These are phyloP conservation scores for Mycena olivaceomarginata DNA, from an alignment of 768 basidiomycete genomes.

Conservation along the genomic window DNA sequence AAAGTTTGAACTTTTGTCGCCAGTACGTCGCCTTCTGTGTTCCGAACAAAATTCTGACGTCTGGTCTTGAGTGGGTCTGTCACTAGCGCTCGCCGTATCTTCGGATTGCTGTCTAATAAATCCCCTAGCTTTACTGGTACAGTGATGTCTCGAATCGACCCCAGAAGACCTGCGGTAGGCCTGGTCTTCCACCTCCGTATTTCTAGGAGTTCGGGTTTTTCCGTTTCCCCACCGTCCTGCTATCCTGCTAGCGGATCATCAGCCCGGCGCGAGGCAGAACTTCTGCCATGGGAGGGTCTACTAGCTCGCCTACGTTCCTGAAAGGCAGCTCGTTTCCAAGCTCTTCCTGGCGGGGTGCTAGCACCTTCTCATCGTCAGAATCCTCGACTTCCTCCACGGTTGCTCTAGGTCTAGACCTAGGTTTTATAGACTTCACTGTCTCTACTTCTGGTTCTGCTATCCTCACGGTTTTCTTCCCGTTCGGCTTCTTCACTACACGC, in stretches of 20 bases:
- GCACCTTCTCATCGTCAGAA: too few species aligned
- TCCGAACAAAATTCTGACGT: neutral
- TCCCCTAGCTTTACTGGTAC: neutral
- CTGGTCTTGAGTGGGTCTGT: neutral
- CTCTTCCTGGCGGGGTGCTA: too few species aligned
- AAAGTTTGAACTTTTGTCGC: neutral
- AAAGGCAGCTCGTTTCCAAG: too few species aligned
- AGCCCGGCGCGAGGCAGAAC: neutral
- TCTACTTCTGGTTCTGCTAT: too few species aligned
- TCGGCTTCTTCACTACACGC: too few species aligned
- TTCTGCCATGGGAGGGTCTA: neutral
- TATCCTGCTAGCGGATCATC: too few species aligned
- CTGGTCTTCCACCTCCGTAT: neutral
- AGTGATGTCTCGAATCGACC: neutral
- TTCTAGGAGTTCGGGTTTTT: neutral
- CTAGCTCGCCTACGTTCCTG: too few species aligned
- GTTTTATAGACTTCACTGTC: too few species aligned
- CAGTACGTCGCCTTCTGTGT: neutral
- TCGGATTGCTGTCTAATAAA: neutral
- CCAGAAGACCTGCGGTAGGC: neutral
- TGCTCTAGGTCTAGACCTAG: too few species aligned
- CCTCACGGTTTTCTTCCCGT: neutral
- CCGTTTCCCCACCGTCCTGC: too few species aligned
- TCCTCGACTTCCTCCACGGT: too few species aligned
- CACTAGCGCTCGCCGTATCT: neutral